These are phyloP conservation scores for Tolypocladium tundrense DNA, from an alignment of 2,329 filamentous ascomycete species.

Conservation along the genomic window DNA sequence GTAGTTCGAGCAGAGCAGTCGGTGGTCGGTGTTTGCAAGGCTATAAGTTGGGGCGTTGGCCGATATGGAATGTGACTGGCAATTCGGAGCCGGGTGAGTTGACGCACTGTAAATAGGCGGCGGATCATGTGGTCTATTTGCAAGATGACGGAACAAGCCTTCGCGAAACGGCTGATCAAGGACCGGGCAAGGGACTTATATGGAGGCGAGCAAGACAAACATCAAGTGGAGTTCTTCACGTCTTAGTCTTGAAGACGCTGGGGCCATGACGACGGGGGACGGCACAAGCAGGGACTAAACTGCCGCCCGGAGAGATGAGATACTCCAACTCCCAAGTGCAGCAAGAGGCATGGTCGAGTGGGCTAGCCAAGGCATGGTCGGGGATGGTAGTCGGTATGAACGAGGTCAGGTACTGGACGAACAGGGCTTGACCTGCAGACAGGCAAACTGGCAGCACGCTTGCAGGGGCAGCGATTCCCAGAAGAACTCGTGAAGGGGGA, in stretches of 20 bases:
- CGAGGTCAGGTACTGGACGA: background rate
- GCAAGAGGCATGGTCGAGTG: constrained; percentile 1
- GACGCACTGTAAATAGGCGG: background rate
- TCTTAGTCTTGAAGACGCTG: constrained; percentile 2
- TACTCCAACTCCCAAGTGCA: background rate
- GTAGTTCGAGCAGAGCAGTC: background rate
- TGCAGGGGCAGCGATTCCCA: constrained; percentile 2
- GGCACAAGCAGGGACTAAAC: constrained; percentile 4
- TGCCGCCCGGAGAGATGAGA: constrained; percentile 5
- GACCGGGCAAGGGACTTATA: constrained; percentile 2
- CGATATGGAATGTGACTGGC: background rate
- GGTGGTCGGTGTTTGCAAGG: background rate
- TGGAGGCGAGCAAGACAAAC: constrained; percentile 1
- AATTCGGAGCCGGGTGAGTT: background rate
- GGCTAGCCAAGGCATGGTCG: background rate
- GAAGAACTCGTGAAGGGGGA: background rate
- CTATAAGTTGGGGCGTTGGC: background rate
- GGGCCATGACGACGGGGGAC: constrained; percentile 2
- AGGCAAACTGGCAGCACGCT: background rate
- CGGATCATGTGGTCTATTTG: background rate
- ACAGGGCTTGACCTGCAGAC: constrained; percentile 1
- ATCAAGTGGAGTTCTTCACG: constrained; percentile 3
- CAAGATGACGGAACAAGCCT: background rate
- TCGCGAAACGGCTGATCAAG: background rate
- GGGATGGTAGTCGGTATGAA: background rate